Conservation (phyloP, 148 eudicot genomes). For the Chenopodium formosanum region DNA sequence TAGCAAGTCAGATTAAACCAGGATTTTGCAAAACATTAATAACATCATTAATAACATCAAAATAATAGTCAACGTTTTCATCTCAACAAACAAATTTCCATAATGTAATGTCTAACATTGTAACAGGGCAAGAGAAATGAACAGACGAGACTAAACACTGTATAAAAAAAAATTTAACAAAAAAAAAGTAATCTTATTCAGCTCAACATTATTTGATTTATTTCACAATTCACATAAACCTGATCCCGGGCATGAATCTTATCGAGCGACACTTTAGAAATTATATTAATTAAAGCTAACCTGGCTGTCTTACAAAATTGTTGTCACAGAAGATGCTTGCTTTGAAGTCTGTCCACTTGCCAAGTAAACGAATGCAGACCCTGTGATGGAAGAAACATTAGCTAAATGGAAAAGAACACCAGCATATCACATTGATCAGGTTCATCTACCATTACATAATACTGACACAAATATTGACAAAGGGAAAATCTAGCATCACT, state of each 20-base stretch:
- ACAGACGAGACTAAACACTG: background rate
- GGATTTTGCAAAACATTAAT: too few relatives aligned
- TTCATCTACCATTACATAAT: slow-evolving; percentile 10
- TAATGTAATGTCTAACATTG: background rate
- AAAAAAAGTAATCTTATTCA: too few relatives aligned
- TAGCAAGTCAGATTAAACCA: too few relatives aligned
- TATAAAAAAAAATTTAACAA: background rate
- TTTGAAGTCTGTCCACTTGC: slow-evolving; percentile 77
- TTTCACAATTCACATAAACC: too few relatives aligned
- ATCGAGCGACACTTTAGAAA: too few relatives aligned
- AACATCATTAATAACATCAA: too few relatives aligned
- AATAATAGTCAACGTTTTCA: background rate
- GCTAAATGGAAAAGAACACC: background rate
- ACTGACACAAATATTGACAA: slow-evolving; percentile 75
- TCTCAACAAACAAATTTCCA: background rate
- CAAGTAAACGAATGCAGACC: slow-evolving; percentile 66
- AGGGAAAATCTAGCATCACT: slow-evolving; percentile 61
- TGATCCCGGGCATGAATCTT: too few relatives aligned
- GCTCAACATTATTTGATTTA: too few relatives aligned
- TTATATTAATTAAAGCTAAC: slow-evolving; percentile 19
- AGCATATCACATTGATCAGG: slow-evolving; percentile 7
- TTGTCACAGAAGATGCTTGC: slow-evolving; percentile 77
- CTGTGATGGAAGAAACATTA: slow-evolving; percentile 23
- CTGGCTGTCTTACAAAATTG: slow-evolving; percentile 52
- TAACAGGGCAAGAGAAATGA: background rate